Evolutionary conservation across 345 rosid species (phyloP).

Genomic region (Gossypium rotundifolium): DNA sequence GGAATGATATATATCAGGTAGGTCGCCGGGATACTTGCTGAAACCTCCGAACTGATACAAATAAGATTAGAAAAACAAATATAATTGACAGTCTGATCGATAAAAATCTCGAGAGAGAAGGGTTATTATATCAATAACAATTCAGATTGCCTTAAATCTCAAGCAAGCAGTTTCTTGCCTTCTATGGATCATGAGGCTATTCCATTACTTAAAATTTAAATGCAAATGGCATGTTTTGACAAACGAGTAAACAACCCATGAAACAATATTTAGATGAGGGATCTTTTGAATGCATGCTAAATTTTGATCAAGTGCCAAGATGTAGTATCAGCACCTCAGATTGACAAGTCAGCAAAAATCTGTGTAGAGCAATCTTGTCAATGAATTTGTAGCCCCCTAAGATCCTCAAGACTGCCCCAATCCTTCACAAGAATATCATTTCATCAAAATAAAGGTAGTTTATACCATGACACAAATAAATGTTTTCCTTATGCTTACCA

Average conservation of each 20-base stretch:
- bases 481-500: slow-evolving; percentile 44
- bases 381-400: slow-evolving; percentile 57
- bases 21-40: slow-evolving; percentile 55
- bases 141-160: background rate
- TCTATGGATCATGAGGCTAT: background rate
- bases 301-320: background rate
- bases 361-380: slow-evolving; percentile 47
- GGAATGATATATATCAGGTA: slow-evolving; percentile 80
- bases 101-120: background rate
- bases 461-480: background rate
- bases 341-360: slow-evolving; percentile 72
- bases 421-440: slow-evolving; percentile 39
- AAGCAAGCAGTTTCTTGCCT: background rate
- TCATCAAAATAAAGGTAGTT: slow-evolving; percentile 7
- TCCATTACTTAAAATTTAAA: background rate
- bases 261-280: background rate
- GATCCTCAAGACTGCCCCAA: slow-evolving; percentile 67
- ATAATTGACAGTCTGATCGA: background rate
- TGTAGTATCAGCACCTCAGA: slow-evolving; percentile 50
- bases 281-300: background rate
- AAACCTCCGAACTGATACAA: slow-evolving; percentile 69
- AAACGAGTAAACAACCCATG: background rate
- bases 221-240: slow-evolving; percentile 3
- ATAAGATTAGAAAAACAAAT: slow-evolving; percentile 9
- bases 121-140: background rate